Evolutionary conservation across 2,329 filamentous ascomycete species (phyloP), one percentile per base, ranked within the genome.

Genomic region (Seiridium unicorne): DNA sequence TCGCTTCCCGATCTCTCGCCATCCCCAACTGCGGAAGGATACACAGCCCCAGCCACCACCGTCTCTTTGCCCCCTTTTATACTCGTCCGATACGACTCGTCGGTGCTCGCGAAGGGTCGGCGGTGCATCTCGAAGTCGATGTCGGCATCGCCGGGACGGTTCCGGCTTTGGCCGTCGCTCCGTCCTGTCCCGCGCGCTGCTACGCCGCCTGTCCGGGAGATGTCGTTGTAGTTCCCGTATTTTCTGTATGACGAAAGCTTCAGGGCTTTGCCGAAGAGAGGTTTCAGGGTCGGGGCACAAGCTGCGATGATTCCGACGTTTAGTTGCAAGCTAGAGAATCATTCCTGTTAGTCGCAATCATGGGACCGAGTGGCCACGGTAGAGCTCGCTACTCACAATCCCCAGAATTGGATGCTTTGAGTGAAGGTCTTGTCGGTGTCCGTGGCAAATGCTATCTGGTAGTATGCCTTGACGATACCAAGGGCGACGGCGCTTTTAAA

Each of bases 381-480:
- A 26, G 18, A 26, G 18, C 18, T 26, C 5, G 5, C 9, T 13
- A 58, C 56, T n/a, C 32, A 58, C 56, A 60, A 57, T 5, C 67
- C 31, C 55, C 49, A 59, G 46, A 59, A 59, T n/a, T 58, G 56
- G 26, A 51, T 49, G 36, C 38, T 55, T 35, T 57, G 44, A 40
- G 68, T 71, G 68, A 72, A 77, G 26, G 73, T 77, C 53, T 66
- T 67, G 54, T 77, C 72, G 3, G 59, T 63, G 32, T 69, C 62
- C 5, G 65, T 65, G 5, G 70, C 66, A 48, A 72, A 74, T 5
- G 69, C 65, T 32, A 76, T 73, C 48, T 76, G 74, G 57, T 70
- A 70, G n/a, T 73, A 62, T 9, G 72, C 70, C 64, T 79, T 80
- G 40, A 77, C 66, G 34, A 76, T 70, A 13, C 76, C 76, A 58